Conservation (phyloP, 2,329 filamentous ascomycete species). For the Gyromitra esculenta region DNA sequence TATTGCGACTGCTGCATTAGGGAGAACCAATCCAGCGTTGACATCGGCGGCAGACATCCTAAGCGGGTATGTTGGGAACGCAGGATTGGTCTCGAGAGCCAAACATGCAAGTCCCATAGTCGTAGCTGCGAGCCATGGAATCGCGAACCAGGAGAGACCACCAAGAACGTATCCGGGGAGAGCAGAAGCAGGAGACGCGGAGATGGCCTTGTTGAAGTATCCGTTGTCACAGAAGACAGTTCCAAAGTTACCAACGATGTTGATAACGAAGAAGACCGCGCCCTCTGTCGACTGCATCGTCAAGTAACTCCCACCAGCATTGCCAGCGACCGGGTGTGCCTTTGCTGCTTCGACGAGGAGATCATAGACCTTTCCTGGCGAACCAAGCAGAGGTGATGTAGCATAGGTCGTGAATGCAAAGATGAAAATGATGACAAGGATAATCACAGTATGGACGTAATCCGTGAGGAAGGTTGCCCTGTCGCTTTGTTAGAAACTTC, state of each 20-base stretch:
- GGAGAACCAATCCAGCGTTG: constrained; percentile 82
- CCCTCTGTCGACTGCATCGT: constrained; percentile 86
- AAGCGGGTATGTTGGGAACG: constrained; percentile 76
- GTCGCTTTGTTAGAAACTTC: constrained; percentile 26
- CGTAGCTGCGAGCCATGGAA: constrained; percentile 87
- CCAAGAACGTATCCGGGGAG: constrained; percentile 89
- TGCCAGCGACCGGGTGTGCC: constrained; percentile 79
- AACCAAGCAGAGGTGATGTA: constrained; percentile 76
- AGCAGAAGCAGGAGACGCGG: constrained; percentile 83
- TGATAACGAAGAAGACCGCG: constrained; percentile 90
- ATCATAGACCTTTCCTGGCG: constrained; percentile 80
- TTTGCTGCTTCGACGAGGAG: constrained; percentile 74
- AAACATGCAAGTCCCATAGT: constrained; percentile 86
- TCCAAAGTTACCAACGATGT: constrained; percentile 84
- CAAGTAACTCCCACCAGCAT: constrained; percentile 81
- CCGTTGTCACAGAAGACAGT: constrained; percentile 73
- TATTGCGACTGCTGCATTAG: constrained; percentile 83
- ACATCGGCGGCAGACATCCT: constrained; percentile 79
- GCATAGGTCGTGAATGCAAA: constrained; percentile 86
- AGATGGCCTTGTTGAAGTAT: constrained; percentile 94
- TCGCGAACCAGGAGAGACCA: constrained; percentile 89
- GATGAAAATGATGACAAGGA: constrained; percentile 84
- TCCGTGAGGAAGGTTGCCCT: constrained; percentile 82
- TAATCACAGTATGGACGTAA: constrained; percentile 85
- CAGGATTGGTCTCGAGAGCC: constrained; percentile 77